Evolutionary conservation across 169 alveolate species (phyloP).

Genomic region (Plasmodium ovale): DNA sequence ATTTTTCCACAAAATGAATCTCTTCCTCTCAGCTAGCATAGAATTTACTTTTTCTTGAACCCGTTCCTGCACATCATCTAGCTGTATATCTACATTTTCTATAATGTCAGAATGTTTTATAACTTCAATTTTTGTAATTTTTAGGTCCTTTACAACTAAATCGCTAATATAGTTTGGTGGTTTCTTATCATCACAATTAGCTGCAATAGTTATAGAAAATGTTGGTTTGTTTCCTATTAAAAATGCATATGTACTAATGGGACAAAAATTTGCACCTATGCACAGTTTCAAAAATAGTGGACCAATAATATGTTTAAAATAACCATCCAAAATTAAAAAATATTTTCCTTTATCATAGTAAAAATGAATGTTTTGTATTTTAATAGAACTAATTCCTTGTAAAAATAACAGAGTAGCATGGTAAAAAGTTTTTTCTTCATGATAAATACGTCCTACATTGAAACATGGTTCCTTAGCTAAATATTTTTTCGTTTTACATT

Average conservation of each 20-base stretch:
- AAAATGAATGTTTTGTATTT: conserved; percentile 26
- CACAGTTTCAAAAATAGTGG: conserved; percentile 62
- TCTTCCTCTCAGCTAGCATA: conserved; percentile 23
- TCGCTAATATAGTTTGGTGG: conserved; percentile 38
- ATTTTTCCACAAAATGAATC: conserved; percentile 50
- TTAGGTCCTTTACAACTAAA: conserved; percentile 21
- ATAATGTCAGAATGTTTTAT: conserved; percentile 45
- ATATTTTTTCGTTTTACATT: conserved; percentile 58
- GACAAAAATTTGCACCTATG: conserved; percentile 62
- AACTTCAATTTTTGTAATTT: conserved; percentile 56
- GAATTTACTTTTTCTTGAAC: conserved; percentile 54
- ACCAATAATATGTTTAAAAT: conserved; percentile 64
- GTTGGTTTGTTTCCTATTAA: conserved; percentile 57
- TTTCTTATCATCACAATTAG: conserved; percentile 20
- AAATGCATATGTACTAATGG: conserved; percentile 58
- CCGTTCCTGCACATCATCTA: conserved; percentile 47
- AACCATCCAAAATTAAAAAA: conserved; percentile 25
- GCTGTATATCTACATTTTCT: conserved; percentile 40
- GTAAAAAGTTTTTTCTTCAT: conserved; percentile 71
- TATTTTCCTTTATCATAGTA: conserved; percentile 47
- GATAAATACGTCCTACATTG: conserved; percentile 53
- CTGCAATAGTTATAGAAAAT: conserved; percentile 42
- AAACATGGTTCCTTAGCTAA: conserved; percentile 67
- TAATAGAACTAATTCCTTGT: conserved; percentile 51
- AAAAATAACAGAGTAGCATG: conserved; percentile 70